Evolutionary conservation across 371 early-diverging fungal species (phyloP).

Genomic region (Lichtheimia corymbifera): DNA sequence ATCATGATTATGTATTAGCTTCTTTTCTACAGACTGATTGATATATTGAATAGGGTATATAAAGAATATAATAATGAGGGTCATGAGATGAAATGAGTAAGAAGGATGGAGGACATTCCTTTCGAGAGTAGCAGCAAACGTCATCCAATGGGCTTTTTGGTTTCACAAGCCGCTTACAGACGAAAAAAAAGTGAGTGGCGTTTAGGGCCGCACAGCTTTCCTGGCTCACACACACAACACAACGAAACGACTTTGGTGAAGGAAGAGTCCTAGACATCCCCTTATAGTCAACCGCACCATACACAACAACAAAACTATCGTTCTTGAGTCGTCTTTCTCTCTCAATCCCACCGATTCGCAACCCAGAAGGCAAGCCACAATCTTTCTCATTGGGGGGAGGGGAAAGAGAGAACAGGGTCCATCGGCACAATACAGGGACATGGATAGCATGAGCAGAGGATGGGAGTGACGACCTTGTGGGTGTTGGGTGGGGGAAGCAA

Average conservation of each 20-base stretch:
- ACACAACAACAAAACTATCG: not conserved
- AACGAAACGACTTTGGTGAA: not conserved
- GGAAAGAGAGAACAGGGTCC: no score
- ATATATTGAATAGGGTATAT: no score
- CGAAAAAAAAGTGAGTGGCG: constrained; percentile 1
- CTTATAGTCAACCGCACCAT: not conserved
- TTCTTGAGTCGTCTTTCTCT: not conserved
- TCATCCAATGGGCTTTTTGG: not conserved
- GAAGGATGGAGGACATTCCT: no score
- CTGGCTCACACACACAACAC: not conserved
- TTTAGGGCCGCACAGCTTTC: not conserved
- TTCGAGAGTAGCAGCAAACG: not conserved
- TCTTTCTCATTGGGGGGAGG: not conserved
- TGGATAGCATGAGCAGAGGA: no score
- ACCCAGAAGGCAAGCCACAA: not conserved
- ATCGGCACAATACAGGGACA: no score
- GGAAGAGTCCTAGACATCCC: not conserved
- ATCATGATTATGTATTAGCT: no score
- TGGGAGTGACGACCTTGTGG: no score
- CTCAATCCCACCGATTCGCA: no score
- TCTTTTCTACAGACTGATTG: no score
- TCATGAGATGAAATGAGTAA: no score
- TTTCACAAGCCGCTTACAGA: not conserved
- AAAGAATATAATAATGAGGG: no score
- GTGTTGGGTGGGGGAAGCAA: no score